Base-by-base conservation (phyloP, 1,139 yeast species). In the Blastobotrys petasosporus region DNA sequence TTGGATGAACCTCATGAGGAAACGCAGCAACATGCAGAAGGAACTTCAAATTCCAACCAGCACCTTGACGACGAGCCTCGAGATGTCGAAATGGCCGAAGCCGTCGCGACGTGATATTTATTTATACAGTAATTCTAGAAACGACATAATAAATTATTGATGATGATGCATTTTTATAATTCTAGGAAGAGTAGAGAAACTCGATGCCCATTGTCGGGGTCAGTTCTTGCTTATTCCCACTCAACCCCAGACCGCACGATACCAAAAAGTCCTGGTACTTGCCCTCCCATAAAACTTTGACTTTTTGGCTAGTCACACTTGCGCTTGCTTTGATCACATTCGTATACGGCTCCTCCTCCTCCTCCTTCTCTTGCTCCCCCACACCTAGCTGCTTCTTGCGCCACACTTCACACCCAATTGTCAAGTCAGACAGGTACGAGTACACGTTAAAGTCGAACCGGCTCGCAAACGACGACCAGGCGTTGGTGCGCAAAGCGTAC, bases 401-500 rank as follows among this genome's bases (percentile, higher is more conserved):
- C 81, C 92, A 87, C 25, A 92, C 62, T 60, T 92, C 97, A 57
- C 85, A 80, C 1, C 98, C 98, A 32, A 94, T 65, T 0, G 94
- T 80, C 47, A 92, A 66, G 59, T 92, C 87, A 46, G 96, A 85
- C 50, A 86, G 85, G 58, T 92, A 90, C 0, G 97, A 90, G 61
- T 86, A 92, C 45, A 87, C 70, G 60, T 94, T 94, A 63, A 92
- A 92, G 59, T 87, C 96, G 60, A 88, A 88, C 47, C 85, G 75
- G 3, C 95, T 85, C 43, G 92, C 80, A 52, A 92, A 82, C 0
- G 95, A 83, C 1, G 94, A 76, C 11, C 81, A 77, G 0, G 79
- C 75, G 5, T 88, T 78, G 0, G 96, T 85, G 58, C 83, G 80
- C 31, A 92, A 87, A 0, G 96, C 80, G 62, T 92, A 92, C 0